These are phyloP conservation scores for Inosperma sp. DNA, from an alignment of 768 basidiomycete species.

Conservation along the genomic window DNA sequence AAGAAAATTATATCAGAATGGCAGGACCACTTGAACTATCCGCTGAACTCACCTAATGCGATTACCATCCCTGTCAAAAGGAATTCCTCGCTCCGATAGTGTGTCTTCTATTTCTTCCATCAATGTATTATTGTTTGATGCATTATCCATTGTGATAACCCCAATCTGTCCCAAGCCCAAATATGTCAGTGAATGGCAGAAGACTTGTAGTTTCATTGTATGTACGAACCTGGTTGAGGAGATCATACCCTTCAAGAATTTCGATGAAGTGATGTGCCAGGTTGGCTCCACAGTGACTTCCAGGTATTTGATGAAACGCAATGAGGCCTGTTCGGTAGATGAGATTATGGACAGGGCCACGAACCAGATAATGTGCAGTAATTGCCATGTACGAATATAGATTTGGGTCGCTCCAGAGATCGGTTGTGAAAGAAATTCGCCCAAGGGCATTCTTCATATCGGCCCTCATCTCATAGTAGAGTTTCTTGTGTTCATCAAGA, in stretches of 20 bases:
- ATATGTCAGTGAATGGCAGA: not conserved
- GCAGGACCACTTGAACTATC: too few species aligned
- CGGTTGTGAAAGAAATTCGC: constrained; percentile 25
- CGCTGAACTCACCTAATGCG: constrained; percentile 26
- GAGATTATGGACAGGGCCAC: constrained; percentile 1
- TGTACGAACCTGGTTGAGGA: constrained; percentile 18
- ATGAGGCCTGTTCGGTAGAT: constrained; percentile 14
- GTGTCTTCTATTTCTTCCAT: constrained; percentile 22
- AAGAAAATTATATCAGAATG: not conserved
- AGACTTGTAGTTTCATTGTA: too few species aligned
- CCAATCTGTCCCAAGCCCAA: constrained; percentile 16
- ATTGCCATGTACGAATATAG: constrained; percentile 27
- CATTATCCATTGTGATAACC: constrained; percentile 31
- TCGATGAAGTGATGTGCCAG: constrained; percentile 19
- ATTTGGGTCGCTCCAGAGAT: constrained; percentile 30
- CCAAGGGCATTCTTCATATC: constrained; percentile 24
- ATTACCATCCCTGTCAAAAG: constrained; percentile 16
- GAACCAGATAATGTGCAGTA: constrained; percentile 26
- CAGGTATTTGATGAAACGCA: constrained; percentile 27
- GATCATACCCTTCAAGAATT: constrained; percentile 18
- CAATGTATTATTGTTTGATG: too few species aligned
- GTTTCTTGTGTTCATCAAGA: constrained; percentile 17
- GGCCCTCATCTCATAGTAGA: constrained; percentile 20
- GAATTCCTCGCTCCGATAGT: constrained; percentile 16
- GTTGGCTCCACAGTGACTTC: constrained; percentile 26